phyloP scores from a whole-genome alignment of 2,329 filamentous ascomycete species.

The Lachnum nothofagi region DNA sequence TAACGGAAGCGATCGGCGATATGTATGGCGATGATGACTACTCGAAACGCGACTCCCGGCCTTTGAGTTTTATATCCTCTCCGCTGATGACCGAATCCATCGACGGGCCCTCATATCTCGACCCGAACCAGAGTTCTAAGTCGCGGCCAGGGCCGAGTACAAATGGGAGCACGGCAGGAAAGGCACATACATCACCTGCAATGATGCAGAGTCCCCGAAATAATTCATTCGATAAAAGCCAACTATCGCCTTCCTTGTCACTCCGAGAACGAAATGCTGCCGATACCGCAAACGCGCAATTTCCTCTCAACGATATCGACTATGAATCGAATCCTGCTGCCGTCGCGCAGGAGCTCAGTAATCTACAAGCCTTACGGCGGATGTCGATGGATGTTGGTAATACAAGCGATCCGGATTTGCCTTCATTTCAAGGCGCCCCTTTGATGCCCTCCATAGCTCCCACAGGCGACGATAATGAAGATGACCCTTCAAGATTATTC shows the following conservation, averaged over 20 bases:
- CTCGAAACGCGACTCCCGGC: slow-evolving; percentile 48
- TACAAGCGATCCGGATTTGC: slow-evolving; percentile 64
- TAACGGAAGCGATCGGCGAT: slow-evolving; percentile 70
- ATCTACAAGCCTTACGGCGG: slow-evolving; percentile 65
- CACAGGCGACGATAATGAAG: slow-evolving; percentile 70
- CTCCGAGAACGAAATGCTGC: slow-evolving; percentile 34
- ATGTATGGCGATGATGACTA: slow-evolving; percentile 61
- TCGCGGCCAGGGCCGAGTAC: slow-evolving; percentile 23
- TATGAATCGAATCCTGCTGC: slow-evolving; percentile 69
- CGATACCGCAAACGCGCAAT: slow-evolving; percentile 54
- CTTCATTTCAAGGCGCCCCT: slow-evolving; percentile 61
- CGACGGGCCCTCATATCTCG: slow-evolving; percentile 26
- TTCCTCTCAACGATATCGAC: slow-evolving; percentile 66
- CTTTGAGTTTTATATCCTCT: slow-evolving; percentile 52
- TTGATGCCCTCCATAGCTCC: slow-evolving; percentile 68
- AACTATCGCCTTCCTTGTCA: slow-evolving; percentile 37
- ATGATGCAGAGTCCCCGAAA: slow-evolving; percentile 30
- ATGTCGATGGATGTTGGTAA: slow-evolving; percentile 74
- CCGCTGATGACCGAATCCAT: slow-evolving; percentile 41
- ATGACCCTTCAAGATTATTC: slow-evolving; percentile 80
- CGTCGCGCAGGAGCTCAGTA: slow-evolving; percentile 67
- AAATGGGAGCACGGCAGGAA: slow-evolving; percentile 27
- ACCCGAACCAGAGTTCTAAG: slow-evolving; percentile 17
- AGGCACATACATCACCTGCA: slow-evolving; percentile 29
- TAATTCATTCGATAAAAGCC: slow-evolving; percentile 31